Percentiles rank a stretch among this genome's conserved stretches.
phyloP scores from a whole-genome alignment of 441 rosid genomes.

The Euphorbia celastroides region DNA sequence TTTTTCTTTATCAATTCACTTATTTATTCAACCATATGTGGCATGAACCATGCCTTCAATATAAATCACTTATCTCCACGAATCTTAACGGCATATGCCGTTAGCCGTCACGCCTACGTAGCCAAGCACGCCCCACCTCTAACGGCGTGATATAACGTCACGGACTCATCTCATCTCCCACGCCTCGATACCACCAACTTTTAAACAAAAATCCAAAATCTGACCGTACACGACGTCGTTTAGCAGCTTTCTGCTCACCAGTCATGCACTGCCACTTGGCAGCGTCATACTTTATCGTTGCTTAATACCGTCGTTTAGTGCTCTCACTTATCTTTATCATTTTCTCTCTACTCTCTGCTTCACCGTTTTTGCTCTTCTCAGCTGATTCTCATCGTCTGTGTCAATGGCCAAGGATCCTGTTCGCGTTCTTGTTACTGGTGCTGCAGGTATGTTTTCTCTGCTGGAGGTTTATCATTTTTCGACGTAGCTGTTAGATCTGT shows the following conservation, averaged over 20 bases:
- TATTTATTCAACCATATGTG: too few species aligned
- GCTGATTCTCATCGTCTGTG: slow-evolving; percentile 16
- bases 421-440: slow-evolving; percentile 90
- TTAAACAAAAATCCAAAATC: too few species aligned
- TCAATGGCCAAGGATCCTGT: slow-evolving; percentile 80
- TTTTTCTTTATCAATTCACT: too few species aligned
- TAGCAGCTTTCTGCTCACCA: neutral
- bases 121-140: neutral
- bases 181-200: neutral
- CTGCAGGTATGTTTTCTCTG: slow-evolving; percentile 57
- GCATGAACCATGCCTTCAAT: too few species aligned
- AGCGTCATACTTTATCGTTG: neutral
- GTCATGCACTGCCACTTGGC: neutral
- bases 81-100: too few species aligned
- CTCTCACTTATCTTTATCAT: neutral
- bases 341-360: neutral
- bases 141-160: neutral
- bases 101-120: slow-evolving; percentile 7
- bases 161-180: too few species aligned
- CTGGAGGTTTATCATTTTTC: neutral
- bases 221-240: slow-evolving; percentile 4
- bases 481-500: slow-evolving; percentile 15
- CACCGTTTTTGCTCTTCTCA: neutral
- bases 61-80: too few species aligned
- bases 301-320: slow-evolving; percentile 1